Percentiles rank a stretch among this genome's conserved stretches.
Evolutionary conservation across 1,284 basidiomycete species (phyloP).

Genomic region (Cystobasidium pallidum): DNA sequence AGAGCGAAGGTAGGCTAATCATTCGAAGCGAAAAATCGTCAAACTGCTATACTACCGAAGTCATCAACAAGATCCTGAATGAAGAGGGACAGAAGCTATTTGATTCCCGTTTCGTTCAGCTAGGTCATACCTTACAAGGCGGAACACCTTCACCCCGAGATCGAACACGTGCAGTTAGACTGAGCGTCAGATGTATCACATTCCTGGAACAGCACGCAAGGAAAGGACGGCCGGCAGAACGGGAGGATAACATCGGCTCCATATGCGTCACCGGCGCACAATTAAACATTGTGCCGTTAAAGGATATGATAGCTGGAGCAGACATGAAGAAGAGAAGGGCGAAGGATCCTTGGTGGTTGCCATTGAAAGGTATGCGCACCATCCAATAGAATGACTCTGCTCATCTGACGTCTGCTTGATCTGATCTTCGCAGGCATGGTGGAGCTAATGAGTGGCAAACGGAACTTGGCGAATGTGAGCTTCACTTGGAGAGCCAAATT

Average conservation of each 20-base stretch:
- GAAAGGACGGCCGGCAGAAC: constrained; percentile 52
- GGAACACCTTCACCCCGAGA: constrained; percentile 93
- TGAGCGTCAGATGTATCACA: constrained; percentile 88
- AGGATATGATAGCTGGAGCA: constrained; percentile 79
- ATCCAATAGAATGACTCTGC: background rate
- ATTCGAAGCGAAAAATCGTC: constrained; percentile 90
- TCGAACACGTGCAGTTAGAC: constrained; percentile 83
- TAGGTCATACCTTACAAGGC: constrained; percentile 96
- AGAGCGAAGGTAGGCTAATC: constrained; percentile 87
- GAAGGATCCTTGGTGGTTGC: constrained; percentile 79
- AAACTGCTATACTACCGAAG: constrained; percentile 84
- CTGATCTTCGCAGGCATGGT: constrained; percentile 28
- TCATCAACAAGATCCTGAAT: constrained; percentile 90
- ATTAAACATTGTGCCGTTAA: constrained; percentile 79
- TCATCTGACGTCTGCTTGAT: background rate
- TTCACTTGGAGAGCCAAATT: constrained; percentile 6
- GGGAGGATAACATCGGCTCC: constrained; percentile 76
- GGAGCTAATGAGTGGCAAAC: constrained; percentile 42
- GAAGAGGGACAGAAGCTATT: constrained; percentile 89
- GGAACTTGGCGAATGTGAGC: constrained; percentile 42
- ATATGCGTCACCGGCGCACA: constrained; percentile 84
- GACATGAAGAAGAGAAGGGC: constrained; percentile 89
- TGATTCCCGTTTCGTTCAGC: constrained; percentile 87
- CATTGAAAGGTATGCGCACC: constrained; percentile 63
- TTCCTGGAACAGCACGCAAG: constrained; percentile 83